Percentiles rank a stretch among this genome's conserved stretches.
Conservation (phyloP, 1,284 basidiomycete species). For the Nidula niveotomentosa region DNA sequence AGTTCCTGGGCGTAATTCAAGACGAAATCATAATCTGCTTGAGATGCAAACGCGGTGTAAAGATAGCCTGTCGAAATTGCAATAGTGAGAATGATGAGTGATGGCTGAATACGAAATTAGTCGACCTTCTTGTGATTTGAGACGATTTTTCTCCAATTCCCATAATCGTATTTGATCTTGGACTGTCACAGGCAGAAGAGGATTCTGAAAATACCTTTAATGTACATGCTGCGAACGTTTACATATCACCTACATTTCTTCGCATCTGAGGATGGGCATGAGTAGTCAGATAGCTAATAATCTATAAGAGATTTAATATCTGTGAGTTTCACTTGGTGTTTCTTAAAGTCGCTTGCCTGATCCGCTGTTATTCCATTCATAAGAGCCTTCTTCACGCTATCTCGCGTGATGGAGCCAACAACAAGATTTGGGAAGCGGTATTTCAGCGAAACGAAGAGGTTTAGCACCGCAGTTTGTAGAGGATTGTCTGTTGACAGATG, state of each 20-base stretch:
- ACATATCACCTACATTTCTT: conserved; percentile 66
- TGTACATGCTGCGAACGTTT: background rate
- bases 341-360: conserved; percentile 59
- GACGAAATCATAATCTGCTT: conserved; percentile 86
- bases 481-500: conserved; percentile 71
- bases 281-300: conserved; percentile 91
- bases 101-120: conserved; percentile 10
- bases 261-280: conserved; percentile 99
- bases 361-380: conserved; percentile 95
- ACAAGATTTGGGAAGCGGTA: conserved; percentile 96
- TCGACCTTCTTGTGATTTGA: conserved; percentile 83
- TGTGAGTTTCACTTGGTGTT: background rate
- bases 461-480: conserved; percentile 94
- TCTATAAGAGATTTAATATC: conserved; percentile 43
- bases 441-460: conserved; percentile 91
- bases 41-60: conserved; percentile 85
- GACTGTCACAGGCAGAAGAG: conserved; percentile 91
- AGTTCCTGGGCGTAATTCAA: conserved; percentile 84
- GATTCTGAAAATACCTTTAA: conserved; percentile 53
- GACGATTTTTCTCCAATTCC: conserved; percentile 95
- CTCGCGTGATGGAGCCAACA: conserved; percentile 92
- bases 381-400: conserved; percentile 93
- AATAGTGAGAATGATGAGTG: conserved; percentile 17
- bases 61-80: conserved; percentile 63
- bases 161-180: conserved; percentile 98